A percentile compares a stretch with the other conserved stretches of the same genome.
phyloP scores from a whole-genome alignment of 1,284 basidiomycete genomes.

The Amylostereum areolatum region DNA sequence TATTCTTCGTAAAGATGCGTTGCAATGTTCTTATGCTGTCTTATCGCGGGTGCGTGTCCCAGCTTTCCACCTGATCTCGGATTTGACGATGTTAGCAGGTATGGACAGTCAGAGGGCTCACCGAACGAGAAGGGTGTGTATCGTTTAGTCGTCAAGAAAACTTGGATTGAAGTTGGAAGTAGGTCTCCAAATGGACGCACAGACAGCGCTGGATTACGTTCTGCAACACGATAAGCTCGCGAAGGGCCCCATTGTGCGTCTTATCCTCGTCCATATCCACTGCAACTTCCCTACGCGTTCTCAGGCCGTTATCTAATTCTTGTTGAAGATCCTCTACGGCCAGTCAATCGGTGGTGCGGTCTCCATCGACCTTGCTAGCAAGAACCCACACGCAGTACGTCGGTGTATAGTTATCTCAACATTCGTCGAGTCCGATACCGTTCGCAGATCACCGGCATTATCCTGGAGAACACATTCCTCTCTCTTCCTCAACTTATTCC shows the following conservation, averaged over 20 bases:
- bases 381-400: constrained; percentile 65
- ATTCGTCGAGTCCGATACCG: neutral
- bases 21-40: constrained; percentile 89
- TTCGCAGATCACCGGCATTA: constrained; percentile 64
- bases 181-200: constrained; percentile 80
- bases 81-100: constrained; percentile 35
- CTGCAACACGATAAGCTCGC: constrained; percentile 63
- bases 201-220: constrained; percentile 76
- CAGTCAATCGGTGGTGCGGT: constrained; percentile 98
- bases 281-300: neutral
- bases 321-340: constrained; percentile 72
- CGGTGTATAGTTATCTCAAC: neutral
- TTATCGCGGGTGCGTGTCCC: constrained; percentile 66
- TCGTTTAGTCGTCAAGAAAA: constrained; percentile 6
- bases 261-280: neutral
- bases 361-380: constrained; percentile 80
- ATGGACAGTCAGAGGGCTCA: constrained; percentile 77
- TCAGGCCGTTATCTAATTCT: neutral
- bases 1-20: constrained; percentile 80
- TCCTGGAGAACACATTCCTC: constrained; percentile 92
- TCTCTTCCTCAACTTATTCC: constrained; percentile 81
- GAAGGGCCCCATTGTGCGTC: constrained; percentile 59
- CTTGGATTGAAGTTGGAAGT: constrained; percentile 6
- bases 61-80: neutral
- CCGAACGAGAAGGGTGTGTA: constrained; percentile 75